phyloP scores from a whole-genome alignment of 441 rosid species.

The Gossypium schwendimanii region DNA sequence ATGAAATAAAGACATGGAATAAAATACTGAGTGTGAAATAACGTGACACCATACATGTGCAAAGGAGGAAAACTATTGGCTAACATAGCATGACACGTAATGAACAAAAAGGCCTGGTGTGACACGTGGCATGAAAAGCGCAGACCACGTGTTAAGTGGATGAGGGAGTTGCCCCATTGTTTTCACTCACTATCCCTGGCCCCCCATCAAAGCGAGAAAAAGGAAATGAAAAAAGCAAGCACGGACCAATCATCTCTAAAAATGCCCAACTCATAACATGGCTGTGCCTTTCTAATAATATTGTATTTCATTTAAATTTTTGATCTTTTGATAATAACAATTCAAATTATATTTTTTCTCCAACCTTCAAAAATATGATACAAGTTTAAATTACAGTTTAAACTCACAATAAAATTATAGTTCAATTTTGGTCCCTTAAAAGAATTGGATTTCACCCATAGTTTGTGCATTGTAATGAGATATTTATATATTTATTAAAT shows the following conservation, averaged over 20 bases:
- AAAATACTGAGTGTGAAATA: conserved; percentile 21
- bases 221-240: background rate
- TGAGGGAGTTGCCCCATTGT: conserved; percentile 18
- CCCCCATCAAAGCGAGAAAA: background rate
- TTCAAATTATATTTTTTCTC: no score
- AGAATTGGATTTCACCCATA: no score
- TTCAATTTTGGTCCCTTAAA: no score
- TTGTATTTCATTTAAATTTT: no score
- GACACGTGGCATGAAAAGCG: conserved; percentile 19
- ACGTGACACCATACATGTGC: conserved; percentile 26
- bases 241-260: background rate
- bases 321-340: no score
- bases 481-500: no score
- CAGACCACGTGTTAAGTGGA: conserved; percentile 22
- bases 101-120: background rate
- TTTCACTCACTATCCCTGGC: conserved; percentile 16
- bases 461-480: no score
- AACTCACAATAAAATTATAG: no score
- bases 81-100: conserved; percentile 17
- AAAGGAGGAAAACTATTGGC: background rate
- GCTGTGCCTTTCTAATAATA: background rate
- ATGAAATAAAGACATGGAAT: background rate
- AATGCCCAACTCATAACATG: background rate
- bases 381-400: no score
- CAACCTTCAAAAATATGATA: no score